A percentile compares a stretch with the other conserved stretches of the same genome.
phyloP scores from a whole-genome alignment of 495 filamentous ascomycete species.

The Margaritispora aquatica region DNA sequence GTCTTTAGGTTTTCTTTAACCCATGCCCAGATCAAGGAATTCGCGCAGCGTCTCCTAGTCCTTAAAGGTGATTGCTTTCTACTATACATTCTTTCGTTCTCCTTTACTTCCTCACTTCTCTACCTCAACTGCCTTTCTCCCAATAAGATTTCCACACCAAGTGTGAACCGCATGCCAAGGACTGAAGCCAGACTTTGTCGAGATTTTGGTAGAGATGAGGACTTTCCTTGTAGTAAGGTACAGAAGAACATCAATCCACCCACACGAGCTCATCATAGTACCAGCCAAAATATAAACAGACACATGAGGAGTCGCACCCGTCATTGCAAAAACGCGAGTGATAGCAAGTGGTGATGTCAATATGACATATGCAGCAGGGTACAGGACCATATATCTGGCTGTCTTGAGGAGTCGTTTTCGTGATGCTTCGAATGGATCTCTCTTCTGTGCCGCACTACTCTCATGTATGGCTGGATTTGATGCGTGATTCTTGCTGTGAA shows the following conservation, averaged over 20 bases:
- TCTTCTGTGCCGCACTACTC: neutral
- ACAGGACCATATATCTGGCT: constrained; percentile 55
- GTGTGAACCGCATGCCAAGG: neutral
- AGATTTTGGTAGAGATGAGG: neutral
- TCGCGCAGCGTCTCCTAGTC: no score
- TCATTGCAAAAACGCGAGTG: constrained; percentile 46
- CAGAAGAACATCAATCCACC: constrained; percentile 51
- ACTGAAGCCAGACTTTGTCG: neutral
- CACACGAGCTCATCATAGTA: constrained; percentile 50
- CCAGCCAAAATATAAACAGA: constrained; percentile 48
- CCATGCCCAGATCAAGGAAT: no score
- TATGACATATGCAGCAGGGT: constrained; percentile 51
- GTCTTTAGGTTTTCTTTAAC: no score
- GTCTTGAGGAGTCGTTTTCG: constrained; percentile 20
- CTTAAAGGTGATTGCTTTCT: no score
- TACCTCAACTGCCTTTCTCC: neutral
- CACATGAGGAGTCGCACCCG: constrained; percentile 33
- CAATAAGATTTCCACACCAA: neutral
- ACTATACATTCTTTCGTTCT: no score
- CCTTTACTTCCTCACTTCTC: neutral
- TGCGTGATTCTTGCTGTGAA: neutral
- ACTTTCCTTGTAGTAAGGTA: constrained; percentile 49
- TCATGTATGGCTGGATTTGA: neutral
- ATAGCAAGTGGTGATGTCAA: constrained; percentile 51
- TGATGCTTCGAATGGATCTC: neutral